phyloP scores from a whole-genome alignment of 2,329 filamentous ascomycete species.

The Ciborinia camelliae region DNA sequence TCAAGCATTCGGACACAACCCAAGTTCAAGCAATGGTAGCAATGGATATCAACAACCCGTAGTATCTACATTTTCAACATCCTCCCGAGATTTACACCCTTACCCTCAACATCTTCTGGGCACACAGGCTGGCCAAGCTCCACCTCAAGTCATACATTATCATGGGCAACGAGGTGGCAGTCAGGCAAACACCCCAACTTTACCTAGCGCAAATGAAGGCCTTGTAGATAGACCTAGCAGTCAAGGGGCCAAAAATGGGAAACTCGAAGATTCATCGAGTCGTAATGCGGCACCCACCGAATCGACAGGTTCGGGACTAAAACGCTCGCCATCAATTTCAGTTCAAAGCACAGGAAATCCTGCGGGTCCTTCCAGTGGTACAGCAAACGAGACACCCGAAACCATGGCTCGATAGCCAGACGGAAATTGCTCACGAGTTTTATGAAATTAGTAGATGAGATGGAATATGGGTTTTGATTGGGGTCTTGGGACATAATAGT shows the following conservation, averaged over 20 bases:
- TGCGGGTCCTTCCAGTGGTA: background rate
- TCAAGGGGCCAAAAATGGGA: slow-evolving; percentile 29
- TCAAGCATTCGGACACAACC: slow-evolving; percentile 46
- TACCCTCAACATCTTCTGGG: slow-evolving; percentile 65
- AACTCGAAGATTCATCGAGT: slow-evolving; percentile 25
- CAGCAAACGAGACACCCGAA: slow-evolving; percentile 1
- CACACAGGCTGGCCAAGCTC: slow-evolving; percentile 58
- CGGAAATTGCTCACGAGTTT: background rate
- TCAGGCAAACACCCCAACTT: slow-evolving; percentile 61
- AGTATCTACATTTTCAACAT: slow-evolving; percentile 67
- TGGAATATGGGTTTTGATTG: background rate
- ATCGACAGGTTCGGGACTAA: background rate
- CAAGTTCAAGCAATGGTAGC: slow-evolving; percentile 42
- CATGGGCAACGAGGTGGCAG: slow-evolving; percentile 65
- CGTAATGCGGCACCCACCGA: background rate
- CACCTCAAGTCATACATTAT: slow-evolving; percentile 65
- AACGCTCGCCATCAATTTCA: background rate
- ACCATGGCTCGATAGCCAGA: background rate
- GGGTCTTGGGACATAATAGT: slow-evolving; percentile 1
- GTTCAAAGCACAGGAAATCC: background rate
- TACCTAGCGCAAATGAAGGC: slow-evolving; percentile 34
- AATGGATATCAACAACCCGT: slow-evolving; percentile 68
- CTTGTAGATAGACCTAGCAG: slow-evolving; percentile 30
- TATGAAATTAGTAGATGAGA: slow-evolving; percentile 13
- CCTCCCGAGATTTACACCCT: slow-evolving; percentile 65